A percentile compares a stretch with the other conserved stretches of the same genome.
Evolutionary conservation across 192 early-diverging fungal genomes (phyloP).

Genomic region (Spinellus fusiger): DNA sequence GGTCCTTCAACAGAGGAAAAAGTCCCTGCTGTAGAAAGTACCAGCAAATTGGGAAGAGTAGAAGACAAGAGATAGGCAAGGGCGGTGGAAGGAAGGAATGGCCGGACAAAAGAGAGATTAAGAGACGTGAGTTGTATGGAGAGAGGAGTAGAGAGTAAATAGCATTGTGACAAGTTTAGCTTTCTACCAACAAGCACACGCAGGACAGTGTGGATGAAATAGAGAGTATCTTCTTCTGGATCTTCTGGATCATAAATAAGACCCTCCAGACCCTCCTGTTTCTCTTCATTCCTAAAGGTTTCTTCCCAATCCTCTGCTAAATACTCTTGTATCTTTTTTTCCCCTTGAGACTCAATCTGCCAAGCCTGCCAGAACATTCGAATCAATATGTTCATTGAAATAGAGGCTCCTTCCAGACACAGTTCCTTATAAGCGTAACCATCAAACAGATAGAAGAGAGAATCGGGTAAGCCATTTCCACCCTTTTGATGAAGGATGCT

Average conservation of each 20-base stretch:
- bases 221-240: background rate
- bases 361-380: background rate
- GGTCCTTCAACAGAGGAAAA: slow-evolving; percentile 3
- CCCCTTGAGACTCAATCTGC: background rate
- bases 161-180: background rate
- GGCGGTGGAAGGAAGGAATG: slow-evolving; percentile 7
- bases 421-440: background rate
- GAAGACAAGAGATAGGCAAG: slow-evolving; percentile 1
- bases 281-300: background rate
- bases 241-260: background rate
- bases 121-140: background rate
- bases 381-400: background rate
- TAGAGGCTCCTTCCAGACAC: background rate
- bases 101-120: slow-evolving; percentile 16
- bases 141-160: background rate
- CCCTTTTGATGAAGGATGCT: background rate
- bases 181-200: background rate
- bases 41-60: slow-evolving; percentile 8
- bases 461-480: background rate
- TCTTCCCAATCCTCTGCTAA: slow-evolving; percentile 10
- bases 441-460: background rate
- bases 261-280: background rate
- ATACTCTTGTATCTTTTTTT: too few relatives aligned
- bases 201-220: background rate
- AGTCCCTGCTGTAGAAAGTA: slow-evolving; percentile 6